phyloP scores from a whole-genome alignment of 2,329 filamentous ascomycete species.

The Diaporthe sp. region DNA sequence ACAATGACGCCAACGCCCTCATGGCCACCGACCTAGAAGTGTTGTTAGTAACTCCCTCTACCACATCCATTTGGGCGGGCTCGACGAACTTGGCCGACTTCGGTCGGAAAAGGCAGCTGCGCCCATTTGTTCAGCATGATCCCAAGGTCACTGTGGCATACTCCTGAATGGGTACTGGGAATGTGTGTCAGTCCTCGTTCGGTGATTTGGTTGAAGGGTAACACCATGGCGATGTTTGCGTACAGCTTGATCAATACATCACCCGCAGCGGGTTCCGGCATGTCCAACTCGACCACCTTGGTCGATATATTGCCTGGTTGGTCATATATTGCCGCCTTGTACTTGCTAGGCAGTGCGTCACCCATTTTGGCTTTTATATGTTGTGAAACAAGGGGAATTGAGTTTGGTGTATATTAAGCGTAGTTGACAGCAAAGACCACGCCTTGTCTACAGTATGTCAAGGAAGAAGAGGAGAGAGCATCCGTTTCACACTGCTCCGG shows the following conservation, averaged over 20 bases:
- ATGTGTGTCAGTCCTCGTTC: neutral
- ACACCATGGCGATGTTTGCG: neutral
- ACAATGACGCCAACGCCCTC: constrained; percentile 77
- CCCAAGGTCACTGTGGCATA: constrained; percentile 43
- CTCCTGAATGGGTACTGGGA: constrained; percentile 44
- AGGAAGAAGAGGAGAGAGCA: constrained; percentile 17
- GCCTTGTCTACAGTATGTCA: too few species aligned
- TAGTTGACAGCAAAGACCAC: neutral
- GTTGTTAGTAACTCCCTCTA: neutral
- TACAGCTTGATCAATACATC: constrained; percentile 41
- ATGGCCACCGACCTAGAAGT: constrained; percentile 69
- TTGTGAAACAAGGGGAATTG: neutral
- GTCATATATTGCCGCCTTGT: constrained; percentile 37
- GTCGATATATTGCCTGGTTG: constrained; percentile 39
- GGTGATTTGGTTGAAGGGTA: neutral
- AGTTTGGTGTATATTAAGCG: neutral
- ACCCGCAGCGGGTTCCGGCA: constrained; percentile 37
- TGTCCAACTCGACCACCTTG: constrained; percentile 39
- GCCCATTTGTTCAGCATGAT: constrained; percentile 41
- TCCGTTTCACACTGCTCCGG: neutral
- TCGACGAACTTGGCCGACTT: constrained; percentile 40
- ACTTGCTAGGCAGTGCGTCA: constrained; percentile 34
- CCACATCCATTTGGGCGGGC: neutral
- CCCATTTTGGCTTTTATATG: constrained; percentile 23
- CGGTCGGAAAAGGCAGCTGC: constrained; percentile 41